A percentile compares a stretch with the other conserved stretches of the same genome.
Conservation (phyloP, 2,329 filamentous ascomycete species). For the Verticillium longisporum region DNA sequence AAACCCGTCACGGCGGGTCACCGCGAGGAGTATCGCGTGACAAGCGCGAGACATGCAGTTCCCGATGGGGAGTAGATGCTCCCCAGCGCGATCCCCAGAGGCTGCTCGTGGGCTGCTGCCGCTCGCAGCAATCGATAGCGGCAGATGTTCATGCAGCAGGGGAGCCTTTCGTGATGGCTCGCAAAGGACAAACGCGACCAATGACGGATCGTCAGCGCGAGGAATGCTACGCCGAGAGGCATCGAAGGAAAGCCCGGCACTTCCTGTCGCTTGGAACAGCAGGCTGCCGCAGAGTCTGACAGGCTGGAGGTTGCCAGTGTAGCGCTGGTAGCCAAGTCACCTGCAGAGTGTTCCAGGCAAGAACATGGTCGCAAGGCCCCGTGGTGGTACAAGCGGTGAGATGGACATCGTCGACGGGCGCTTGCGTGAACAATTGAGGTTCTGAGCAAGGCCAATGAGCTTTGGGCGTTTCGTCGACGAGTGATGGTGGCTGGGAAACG, state of each 20-base stretch:
- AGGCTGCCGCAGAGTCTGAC: neutral
- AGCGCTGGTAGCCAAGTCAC: neutral
- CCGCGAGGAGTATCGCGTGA: neutral
- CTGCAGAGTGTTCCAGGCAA: neutral
- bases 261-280: neutral
- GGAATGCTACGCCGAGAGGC: neutral
- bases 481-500: neutral
- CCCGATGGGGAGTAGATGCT: neutral
- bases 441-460: neutral
- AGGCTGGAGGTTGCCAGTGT: neutral
- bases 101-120: neutral
- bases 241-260: neutral
- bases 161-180: neutral
- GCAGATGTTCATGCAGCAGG: neutral
- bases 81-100: neutral
- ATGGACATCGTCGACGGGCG: neutral
- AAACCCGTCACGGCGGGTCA: neutral
- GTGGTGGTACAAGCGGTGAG: neutral
- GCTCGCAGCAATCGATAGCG: neutral
- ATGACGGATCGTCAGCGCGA: neutral
- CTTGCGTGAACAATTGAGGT: neutral
- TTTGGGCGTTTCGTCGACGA: neutral
- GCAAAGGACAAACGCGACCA: neutral
- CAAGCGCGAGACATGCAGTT: neutral
- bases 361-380: neutral